phyloP scores from a whole-genome alignment of 306 rosid species.

The Echinosophora koreensis region DNA sequence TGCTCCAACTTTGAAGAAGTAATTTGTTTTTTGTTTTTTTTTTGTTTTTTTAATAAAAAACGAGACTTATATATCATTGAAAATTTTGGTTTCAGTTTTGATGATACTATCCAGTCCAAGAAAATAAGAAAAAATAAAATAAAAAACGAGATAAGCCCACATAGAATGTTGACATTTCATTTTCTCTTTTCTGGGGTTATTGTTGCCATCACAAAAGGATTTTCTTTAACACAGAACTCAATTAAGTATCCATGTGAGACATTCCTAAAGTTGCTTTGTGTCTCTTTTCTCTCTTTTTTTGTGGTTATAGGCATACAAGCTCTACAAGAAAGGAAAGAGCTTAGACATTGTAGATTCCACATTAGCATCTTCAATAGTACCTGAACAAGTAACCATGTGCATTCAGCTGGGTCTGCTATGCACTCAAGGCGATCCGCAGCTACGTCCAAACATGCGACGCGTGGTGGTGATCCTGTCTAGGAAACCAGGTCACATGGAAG shows the following conservation, averaged over 20 bases:
- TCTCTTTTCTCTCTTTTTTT: slow-evolving; percentile 40
- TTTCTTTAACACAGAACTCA: no score
- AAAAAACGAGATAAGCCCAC: not conserved
- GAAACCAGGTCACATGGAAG: slow-evolving; percentile 74
- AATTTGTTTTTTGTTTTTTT: no score
- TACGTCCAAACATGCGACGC: slow-evolving; percentile 82
- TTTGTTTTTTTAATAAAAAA: no score
- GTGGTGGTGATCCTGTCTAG: slow-evolving; percentile 79
- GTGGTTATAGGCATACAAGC: slow-evolving; percentile 75
- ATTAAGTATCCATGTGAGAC: not conserved
- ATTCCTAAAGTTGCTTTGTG: not conserved
- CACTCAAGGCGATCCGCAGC: slow-evolving; percentile 73
- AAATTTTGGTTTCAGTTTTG: not conserved
- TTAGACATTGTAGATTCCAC: slow-evolving; percentile 75
- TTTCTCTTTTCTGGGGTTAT: no score
- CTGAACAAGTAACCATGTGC: slow-evolving; percentile 75
- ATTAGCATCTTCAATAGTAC: slow-evolving; percentile 57
- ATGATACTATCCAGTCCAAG: not conserved
- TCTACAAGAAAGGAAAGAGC: slow-evolving; percentile 81
- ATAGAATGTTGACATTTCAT: not conserved
- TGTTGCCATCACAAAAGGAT: no score
- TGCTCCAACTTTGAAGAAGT: no score
- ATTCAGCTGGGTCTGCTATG: slow-evolving; percentile 54
- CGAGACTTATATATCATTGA: not conserved
- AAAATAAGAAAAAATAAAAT: not conserved